A percentile compares a stretch with the other conserved stretches of the same genome.
Conservation (phyloP, 2,329 filamentous ascomycete species). For the Cytospora paraplurivora region DNA sequence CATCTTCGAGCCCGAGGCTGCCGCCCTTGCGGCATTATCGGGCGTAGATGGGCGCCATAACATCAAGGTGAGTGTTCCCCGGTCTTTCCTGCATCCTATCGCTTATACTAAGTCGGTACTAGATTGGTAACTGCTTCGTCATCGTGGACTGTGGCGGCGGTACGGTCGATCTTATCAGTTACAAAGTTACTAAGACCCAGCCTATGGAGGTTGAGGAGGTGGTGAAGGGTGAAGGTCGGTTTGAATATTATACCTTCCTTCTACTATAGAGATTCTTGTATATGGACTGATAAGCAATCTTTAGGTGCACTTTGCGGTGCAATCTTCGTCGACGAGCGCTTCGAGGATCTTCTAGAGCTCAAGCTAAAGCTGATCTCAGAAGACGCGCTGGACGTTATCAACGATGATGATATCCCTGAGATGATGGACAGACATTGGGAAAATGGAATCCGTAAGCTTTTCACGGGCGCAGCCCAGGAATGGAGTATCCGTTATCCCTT, state of each 20-base stretch:
- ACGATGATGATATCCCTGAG: not conserved
- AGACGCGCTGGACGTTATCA: not conserved
- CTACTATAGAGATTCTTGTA: not conserved
- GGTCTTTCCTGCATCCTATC: no score
- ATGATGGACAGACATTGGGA: slow-evolving; percentile 32
- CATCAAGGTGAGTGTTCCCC: slow-evolving; percentile 29
- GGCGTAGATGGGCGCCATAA: slow-evolving; percentile 34
- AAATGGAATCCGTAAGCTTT: slow-evolving; percentile 33
- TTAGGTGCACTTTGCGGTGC: slow-evolving; percentile 44
- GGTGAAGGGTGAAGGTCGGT: slow-evolving; percentile 42
- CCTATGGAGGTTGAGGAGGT: slow-evolving; percentile 41
- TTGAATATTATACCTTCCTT: not conserved
- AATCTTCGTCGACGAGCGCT: slow-evolving; percentile 44
- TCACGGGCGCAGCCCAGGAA: slow-evolving; percentile 20
- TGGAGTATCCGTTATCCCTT: slow-evolving; percentile 25
- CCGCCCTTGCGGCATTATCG: slow-evolving; percentile 42
- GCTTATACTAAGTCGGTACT: not conserved
- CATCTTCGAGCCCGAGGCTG: slow-evolving; percentile 49
- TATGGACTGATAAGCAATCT: not conserved
- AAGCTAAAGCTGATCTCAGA: slow-evolving; percentile 29
- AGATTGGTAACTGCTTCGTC: slow-evolving; percentile 33
- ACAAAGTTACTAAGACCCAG: slow-evolving; percentile 31
- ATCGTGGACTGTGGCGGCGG: slow-evolving; percentile 39
- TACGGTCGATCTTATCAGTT: slow-evolving; percentile 44
- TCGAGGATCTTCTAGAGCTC: slow-evolving; percentile 35